A percentile compares a stretch with the other conserved stretches of the same genome.
Conservation (phyloP, 2,329 filamentous ascomycete species). For the Colletotrichum truncatum region DNA sequence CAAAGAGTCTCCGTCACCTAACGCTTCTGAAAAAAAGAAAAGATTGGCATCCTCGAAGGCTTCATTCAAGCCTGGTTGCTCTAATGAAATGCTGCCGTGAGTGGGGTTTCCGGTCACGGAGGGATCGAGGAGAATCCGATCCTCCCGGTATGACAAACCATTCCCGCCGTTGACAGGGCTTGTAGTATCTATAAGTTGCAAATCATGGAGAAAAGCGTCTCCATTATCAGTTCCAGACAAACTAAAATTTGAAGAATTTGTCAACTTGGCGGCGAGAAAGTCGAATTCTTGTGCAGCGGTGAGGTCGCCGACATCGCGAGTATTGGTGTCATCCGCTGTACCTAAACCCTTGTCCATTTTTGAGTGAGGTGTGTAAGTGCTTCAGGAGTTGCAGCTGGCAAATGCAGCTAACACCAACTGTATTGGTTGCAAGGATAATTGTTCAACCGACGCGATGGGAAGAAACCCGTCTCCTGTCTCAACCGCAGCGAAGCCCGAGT, state of each 20-base stretch:
- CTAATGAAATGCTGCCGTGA: background rate
- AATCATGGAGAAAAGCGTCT: background rate
- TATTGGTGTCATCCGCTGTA: conserved; percentile 2
- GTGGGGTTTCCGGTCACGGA: background rate
- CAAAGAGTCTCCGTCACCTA: background rate
- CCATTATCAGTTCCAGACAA: background rate
- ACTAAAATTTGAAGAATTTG: background rate
- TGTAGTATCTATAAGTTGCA: background rate
- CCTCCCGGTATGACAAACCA: background rate
- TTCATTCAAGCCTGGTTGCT: background rate
- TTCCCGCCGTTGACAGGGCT: too few species aligned
- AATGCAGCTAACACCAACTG: background rate
- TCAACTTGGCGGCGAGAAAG: background rate
- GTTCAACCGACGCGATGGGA: background rate
- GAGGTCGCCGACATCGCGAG: conserved; percentile 5
- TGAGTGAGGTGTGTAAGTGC: conserved; percentile 8
- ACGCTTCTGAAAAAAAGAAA: background rate
- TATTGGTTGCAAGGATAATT: conserved; percentile 3
- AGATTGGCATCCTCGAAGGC: background rate
- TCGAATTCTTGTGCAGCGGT: conserved; percentile 6
- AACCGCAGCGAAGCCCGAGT: too few species aligned
- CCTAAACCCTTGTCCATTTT: conserved; percentile 12
- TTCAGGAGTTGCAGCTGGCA: background rate
- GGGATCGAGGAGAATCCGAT: background rate
- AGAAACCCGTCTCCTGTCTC: too few species aligned